phyloP scores from a whole-genome alignment of 2,329 filamentous ascomycete species.

The Epichloe brachyelytri region DNA sequence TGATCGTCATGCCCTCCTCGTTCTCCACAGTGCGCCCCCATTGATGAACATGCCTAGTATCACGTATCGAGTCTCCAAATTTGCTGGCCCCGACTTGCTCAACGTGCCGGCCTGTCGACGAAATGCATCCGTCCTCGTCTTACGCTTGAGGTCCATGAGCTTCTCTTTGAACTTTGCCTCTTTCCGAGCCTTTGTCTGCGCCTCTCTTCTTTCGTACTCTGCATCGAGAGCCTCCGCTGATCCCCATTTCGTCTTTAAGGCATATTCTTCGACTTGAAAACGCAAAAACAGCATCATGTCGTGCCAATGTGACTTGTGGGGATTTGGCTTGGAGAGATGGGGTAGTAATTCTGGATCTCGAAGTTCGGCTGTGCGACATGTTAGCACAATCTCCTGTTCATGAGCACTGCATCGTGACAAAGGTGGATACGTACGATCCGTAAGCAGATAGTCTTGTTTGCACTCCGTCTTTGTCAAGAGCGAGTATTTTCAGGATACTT shows the following conservation, averaged over 20 bases:
- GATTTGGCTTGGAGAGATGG: slow-evolving; percentile 80
- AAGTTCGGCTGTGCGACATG: slow-evolving; percentile 56
- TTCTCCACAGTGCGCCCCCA: slow-evolving; percentile 63
- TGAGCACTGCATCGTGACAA: neutral
- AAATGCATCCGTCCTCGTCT: slow-evolving; percentile 84
- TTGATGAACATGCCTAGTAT: slow-evolving; percentile 73
- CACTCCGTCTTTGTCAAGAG: slow-evolving; percentile 95
- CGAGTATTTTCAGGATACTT: slow-evolving; percentile 80
- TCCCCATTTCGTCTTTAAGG: slow-evolving; percentile 83
- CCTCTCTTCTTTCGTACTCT: slow-evolving; percentile 70
- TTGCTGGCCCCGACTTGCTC: slow-evolving; percentile 37
- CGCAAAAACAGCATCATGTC: slow-evolving; percentile 98
- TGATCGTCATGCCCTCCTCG: slow-evolving; percentile 62
- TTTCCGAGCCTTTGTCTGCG: slow-evolving; percentile 71
- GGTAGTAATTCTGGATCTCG: slow-evolving; percentile 76
- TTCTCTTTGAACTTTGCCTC: slow-evolving; percentile 88
- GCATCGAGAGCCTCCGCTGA: slow-evolving; percentile 72
- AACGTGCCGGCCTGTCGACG: slow-evolving; percentile 53
- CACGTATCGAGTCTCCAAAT: slow-evolving; percentile 68
- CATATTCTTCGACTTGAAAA: slow-evolving; percentile 89
- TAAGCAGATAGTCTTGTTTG: slow-evolving; percentile 87
- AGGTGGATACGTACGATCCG: slow-evolving; percentile 54
- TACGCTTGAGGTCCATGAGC: slow-evolving; percentile 79
- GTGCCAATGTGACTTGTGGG: slow-evolving; percentile 91
- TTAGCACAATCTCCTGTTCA: neutral